These are phyloP conservation scores for Sarocladium oryzae DNA, from an alignment of 2,329 filamentous ascomycete species.

Conservation along the genomic window DNA sequence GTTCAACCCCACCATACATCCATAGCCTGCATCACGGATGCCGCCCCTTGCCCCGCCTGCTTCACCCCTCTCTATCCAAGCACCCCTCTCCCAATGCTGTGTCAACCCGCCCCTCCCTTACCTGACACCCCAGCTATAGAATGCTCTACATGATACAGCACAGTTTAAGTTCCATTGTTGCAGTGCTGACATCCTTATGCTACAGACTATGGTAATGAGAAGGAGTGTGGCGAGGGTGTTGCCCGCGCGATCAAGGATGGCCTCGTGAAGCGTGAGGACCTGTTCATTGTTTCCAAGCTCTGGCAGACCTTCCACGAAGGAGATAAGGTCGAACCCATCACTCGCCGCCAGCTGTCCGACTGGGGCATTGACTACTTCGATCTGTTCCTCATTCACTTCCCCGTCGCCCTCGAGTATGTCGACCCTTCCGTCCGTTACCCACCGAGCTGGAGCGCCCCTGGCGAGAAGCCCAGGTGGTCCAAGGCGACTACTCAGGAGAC, in stretches of 20 bases:
- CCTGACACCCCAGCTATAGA: neutral
- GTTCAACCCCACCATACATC: constrained; percentile 6
- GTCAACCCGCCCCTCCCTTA: neutral
- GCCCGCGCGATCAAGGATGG: constrained; percentile 75
- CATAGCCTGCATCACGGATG: neutral
- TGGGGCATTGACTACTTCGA: constrained; percentile 88
- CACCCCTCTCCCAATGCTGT: constrained; percentile 1
- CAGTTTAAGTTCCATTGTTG: too few species aligned
- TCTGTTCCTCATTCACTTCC: constrained; percentile 85
- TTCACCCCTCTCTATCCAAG: neutral
- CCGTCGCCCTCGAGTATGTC: constrained; percentile 78
- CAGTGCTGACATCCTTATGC: neutral
- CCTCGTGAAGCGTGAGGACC: constrained; percentile 74
- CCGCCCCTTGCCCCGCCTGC: neutral
- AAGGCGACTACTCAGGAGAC: constrained; percentile 74
- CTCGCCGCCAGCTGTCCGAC: constrained; percentile 69
- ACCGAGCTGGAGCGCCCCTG: constrained; percentile 68
- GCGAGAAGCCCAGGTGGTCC: constrained; percentile 54
- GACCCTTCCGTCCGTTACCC: constrained; percentile 74
- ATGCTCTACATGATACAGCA: neutral
- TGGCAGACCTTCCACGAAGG: constrained; percentile 89
- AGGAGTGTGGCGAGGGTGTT: constrained; percentile 66
- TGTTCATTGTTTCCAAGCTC: constrained; percentile 89
- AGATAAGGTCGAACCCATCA: constrained; percentile 69
- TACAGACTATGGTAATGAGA: constrained; percentile 72